Evolutionary conservation across 345 rosid genomes (phyloP).

Genomic region (Syzygium aqueum): DNA sequence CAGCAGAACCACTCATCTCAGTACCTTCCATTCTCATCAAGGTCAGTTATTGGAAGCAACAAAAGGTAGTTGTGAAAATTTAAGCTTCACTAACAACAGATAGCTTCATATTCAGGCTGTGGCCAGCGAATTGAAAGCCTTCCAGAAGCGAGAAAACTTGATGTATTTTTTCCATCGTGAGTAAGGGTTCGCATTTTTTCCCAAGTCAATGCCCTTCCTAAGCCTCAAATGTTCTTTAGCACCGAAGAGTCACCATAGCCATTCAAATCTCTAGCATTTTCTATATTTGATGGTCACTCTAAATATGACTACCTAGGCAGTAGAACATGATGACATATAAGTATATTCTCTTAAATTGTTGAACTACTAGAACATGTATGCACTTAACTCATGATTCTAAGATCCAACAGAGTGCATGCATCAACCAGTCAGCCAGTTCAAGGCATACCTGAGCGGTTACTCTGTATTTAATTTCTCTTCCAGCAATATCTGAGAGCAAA

Average conservation of each 20-base stretch:
- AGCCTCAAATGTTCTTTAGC: neutral
- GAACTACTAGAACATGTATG: neutral
- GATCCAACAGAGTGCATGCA: neutral
- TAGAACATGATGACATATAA: neutral
- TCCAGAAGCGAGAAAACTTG: neutral
- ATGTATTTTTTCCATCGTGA: neutral
- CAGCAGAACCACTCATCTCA: neutral
- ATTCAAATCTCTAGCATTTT: neutral
- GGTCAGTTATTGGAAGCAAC: neutral
- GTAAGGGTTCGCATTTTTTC: neutral
- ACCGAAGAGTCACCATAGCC: neutral
- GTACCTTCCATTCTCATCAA: neutral
- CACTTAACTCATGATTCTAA: neutral
- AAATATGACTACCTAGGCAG: neutral
- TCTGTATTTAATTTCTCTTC: conserved; percentile 23
- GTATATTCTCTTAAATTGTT: neutral
- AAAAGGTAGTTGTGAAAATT: neutral
- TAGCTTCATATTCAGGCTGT: neutral
- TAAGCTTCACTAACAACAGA: neutral
- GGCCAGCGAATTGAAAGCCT: neutral
- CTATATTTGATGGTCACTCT: neutral
- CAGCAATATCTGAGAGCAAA: conserved; percentile 19
- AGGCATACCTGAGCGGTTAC: conserved; percentile 29
- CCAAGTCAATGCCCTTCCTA: neutral
- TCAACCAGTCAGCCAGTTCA: neutral